phyloP scores from a whole-genome alignment of 257 asterid genomes.

The Przewalskia tangutica region DNA sequence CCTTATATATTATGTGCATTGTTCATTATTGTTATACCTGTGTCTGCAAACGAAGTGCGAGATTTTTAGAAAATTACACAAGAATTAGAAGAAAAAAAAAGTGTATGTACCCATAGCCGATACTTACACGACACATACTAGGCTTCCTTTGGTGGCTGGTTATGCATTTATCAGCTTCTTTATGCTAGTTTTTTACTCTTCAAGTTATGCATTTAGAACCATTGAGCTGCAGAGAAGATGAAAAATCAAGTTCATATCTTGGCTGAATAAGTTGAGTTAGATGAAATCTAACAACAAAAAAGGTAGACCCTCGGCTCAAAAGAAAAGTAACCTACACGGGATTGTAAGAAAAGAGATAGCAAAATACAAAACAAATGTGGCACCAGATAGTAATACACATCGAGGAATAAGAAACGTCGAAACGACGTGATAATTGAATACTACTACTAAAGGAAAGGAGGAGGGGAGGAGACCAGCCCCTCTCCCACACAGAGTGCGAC shows the following conservation, averaged over 20 bases:
- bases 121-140: neutral
- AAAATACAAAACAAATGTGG: too few species aligned
- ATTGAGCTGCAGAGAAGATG: neutral
- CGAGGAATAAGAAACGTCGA: too few species aligned
- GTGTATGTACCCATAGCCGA: neutral
- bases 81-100: neutral
- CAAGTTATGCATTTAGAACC: neutral
- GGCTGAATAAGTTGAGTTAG: neutral
- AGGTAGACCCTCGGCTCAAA: too few species aligned
- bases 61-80: neutral
- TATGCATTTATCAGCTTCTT: neutral
- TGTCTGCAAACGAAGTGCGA: too few species aligned
- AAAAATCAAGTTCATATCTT: neutral
- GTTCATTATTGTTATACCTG: too few species aligned
- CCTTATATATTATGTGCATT: neutral
- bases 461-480: too few species aligned
- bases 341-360: too few species aligned
- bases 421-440: too few species aligned
- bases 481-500: too few species aligned
- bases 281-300: neutral
- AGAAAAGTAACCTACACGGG: too few species aligned
- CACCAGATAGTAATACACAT: too few species aligned
- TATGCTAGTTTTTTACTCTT: neutral
- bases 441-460: too few species aligned
- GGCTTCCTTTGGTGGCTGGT: neutral